Evolutionary conservation across 495 filamentous ascomycete genomes (phyloP), one percentile per base, ranked within the genome.

Genomic region (Tuber brumale): DNA sequence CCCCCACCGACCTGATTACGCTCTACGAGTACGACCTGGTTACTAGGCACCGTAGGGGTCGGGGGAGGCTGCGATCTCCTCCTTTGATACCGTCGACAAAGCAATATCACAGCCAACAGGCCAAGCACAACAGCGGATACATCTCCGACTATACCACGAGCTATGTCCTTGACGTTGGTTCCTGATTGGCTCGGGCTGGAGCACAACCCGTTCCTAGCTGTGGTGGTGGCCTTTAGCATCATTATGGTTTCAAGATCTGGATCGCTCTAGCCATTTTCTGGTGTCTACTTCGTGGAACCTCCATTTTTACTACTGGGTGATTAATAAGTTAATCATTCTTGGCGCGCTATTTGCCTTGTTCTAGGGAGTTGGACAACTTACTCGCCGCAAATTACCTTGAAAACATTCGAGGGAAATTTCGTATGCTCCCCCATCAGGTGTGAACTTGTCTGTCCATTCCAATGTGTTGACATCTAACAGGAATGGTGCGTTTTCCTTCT

Each of bases 381-480:
- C 48, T 51, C 6, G 48, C 48, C 23, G 7, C 51, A 23, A 57
- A 57, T 57, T 12, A 57, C 23, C 23, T 27, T 8, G 14, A n/a
- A 27, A 27, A 57, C 8, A 0, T 27, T 4, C 23, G n/a, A 0
- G n/a, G 8, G 51, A 23, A 5, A 57, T 57, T 27, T 57, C 51
- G 51, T 57, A 57, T 0, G 23, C 27, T n/a, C 51, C 74, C 10
- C 66, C 27, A 39, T 69, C 14, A 0, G 74, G 46, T 21, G 35
- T 35, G 41, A 72, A 78, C 8, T 42, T 6, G 16, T 76, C 74
- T 4, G 72, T 51, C 76, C 70, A 78, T 27, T n/a, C 27, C 6
- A 21, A 41, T 23, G 61, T 73, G n/a, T 44, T 48, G 23, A 76
- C 14, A 44, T 78, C 74, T 23, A 76, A 66, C 70, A 78, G 51